Percentiles rank a stretch among this genome's conserved stretches.
phyloP scores from a whole-genome alignment of 306 rosid genomes.

The Vigna hirtella region DNA sequence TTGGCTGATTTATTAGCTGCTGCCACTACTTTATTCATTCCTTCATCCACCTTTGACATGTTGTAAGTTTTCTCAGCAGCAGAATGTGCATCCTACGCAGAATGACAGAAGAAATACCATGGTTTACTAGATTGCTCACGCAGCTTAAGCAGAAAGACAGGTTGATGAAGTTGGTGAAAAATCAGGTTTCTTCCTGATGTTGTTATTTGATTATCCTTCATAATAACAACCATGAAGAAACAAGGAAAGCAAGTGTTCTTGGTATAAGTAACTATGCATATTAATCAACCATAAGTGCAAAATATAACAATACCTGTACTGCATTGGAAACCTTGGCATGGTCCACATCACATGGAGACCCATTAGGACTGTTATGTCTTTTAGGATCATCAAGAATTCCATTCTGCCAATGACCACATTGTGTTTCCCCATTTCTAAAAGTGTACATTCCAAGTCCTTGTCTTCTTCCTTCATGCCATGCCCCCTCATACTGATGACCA shows the following conservation, averaged over 20 bases:
- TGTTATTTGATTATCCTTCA: slow-evolving; percentile 7
- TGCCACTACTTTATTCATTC: slow-evolving; percentile 61
- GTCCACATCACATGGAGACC: slow-evolving; percentile 59
- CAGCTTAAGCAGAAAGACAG: neutral
- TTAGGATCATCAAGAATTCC: slow-evolving; percentile 70
- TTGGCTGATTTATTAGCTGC: slow-evolving; percentile 84
- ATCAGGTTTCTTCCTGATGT: slow-evolving; percentile 9
- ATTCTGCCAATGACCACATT: slow-evolving; percentile 95
- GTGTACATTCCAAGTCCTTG: slow-evolving; percentile 90
- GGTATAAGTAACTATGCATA: neutral
- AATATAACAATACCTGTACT: slow-evolving; percentile 65
- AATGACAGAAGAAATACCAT: slow-evolving; percentile 17
- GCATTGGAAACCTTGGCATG: slow-evolving; percentile 67
- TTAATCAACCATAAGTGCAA: no score
- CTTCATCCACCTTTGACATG: slow-evolving; percentile 61
- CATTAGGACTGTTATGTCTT: slow-evolving; percentile 52
- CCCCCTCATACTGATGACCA: slow-evolving; percentile 89
- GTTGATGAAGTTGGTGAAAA: neutral
- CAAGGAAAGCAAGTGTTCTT: slow-evolving; percentile 6
- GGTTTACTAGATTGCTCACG: neutral
- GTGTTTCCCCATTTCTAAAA: slow-evolving; percentile 86
- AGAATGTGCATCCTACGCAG: slow-evolving; percentile 74
- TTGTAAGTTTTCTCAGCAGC: slow-evolving; percentile 75
- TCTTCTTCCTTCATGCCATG: slow-evolving; percentile 96
- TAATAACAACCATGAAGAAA: slow-evolving; percentile 24